Conservation (phyloP, 495 filamentous ascomycete genomes). For the Aspergillus cristatus region DNA sequence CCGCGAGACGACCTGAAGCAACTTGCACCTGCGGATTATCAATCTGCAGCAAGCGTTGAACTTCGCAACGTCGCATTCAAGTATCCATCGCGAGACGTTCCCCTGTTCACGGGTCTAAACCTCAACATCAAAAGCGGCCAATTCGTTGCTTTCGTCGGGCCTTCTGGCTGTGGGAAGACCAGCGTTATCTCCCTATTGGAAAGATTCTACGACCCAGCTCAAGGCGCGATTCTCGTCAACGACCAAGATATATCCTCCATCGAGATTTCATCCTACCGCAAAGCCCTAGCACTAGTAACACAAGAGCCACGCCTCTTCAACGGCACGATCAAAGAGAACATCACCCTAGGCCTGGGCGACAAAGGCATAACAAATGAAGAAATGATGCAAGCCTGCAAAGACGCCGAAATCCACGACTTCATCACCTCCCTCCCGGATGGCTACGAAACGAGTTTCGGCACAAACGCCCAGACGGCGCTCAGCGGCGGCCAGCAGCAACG, state of each 20-base stretch:
- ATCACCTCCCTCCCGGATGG: conserved; percentile 50
- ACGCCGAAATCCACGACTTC: conserved; percentile 56
- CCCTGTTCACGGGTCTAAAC: not conserved
- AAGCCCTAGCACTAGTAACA: conserved; percentile 18
- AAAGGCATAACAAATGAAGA: conserved; percentile 35
- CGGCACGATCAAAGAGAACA: conserved; percentile 61
- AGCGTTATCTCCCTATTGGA: conserved; percentile 51
- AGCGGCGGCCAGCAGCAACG: conserved; percentile 64
- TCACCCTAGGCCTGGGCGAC: conserved; percentile 39
- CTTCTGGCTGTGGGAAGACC: conserved; percentile 57
- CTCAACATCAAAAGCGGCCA: conserved; percentile 31
- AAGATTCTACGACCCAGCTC: conserved; percentile 45
- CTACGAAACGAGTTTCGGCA: conserved; percentile 49
- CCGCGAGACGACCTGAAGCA: not conserved
- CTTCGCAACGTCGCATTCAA: conserved; percentile 2
- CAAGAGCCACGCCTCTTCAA: conserved; percentile 72
- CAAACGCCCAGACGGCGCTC: conserved; percentile 39
- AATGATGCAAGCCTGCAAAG: conserved; percentile 44
- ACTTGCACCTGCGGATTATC: conserved; percentile 4
- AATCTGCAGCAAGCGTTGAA: conserved; percentile 14
- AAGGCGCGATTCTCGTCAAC: conserved; percentile 43
- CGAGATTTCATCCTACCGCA: conserved; percentile 15
- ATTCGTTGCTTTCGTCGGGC: conserved; percentile 54
- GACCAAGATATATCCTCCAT: conserved; percentile 40
- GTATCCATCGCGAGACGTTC: not conserved